Evolutionary conservation across 2,329 filamentous ascomycete species (phyloP), one percentile per base, ranked within the genome.

Genomic region (Sarocladiaceae sp.): DNA sequence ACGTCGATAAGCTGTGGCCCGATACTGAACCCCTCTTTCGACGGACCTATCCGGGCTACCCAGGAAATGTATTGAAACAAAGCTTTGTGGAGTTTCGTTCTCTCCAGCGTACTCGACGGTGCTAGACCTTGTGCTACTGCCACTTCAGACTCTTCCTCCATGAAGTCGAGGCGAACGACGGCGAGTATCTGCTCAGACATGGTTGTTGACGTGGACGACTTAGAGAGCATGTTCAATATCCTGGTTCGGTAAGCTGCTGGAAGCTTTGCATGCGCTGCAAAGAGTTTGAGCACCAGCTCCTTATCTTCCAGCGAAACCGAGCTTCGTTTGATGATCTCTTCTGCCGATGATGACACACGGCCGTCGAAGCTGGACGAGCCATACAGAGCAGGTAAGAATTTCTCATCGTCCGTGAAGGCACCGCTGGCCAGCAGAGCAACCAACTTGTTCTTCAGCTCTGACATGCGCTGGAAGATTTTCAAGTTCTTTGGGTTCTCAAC

Each of bases 1-100:
- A 81, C 77, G 7, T 74, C 64, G 15, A 95, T 79, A 3, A 94
- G 72, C 33, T 76, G 75, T 2, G 77, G 71, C 0, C 85, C 86
- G 52, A 94, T 81, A 7, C 72, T 64, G 44, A 93, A 78, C 42
- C 80, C 73, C 1, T 74, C 65, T 23, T 63, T 64, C 0, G 64
- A 61, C 1, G 80, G 74, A 6, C 83, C 86, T 53, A 88, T 80
- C 24, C 84, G 80, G 9, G 90, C 86, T 10, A 93, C 80, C 79
- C 90, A 97, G 43, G 88, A 86, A 45, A 95, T 78, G 54, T 91
- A 95, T 31, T 83, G 79, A 55, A 97, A 93, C 3, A 95, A 74
- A 1, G 90, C 87, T 35, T 81, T 83, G 51, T 89, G 80, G 9
- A 96, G 74, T 59, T 93, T 94, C 1, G 80, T 76, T 2, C 80